phyloP scores from a whole-genome alignment of 139 green algal genomes.

The Coccomyxa sp. region DNA sequence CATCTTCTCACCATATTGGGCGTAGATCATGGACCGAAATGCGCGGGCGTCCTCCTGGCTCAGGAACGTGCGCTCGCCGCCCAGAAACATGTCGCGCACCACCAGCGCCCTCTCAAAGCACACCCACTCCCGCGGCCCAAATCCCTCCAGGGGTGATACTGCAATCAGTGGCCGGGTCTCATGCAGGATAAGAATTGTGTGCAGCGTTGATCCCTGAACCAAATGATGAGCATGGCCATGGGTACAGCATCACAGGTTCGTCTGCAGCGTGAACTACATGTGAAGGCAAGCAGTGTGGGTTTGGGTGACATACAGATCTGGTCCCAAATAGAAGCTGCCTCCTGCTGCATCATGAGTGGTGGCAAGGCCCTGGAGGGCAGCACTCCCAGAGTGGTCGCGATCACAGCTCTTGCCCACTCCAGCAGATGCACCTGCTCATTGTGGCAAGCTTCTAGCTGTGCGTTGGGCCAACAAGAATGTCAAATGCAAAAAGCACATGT shows the following conservation, averaged over 20 bases:
- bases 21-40: slow-evolving; percentile 61
- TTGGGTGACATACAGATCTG: slow-evolving; percentile 56
- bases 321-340: slow-evolving; percentile 43
- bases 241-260: neutral
- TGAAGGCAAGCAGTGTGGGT: neutral
- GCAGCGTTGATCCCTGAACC: too few species aligned
- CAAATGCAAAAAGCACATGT: neutral
- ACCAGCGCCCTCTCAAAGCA: slow-evolving; percentile 77
- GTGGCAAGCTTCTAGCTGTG: neutral
- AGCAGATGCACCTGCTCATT: slow-evolving; percentile 53
- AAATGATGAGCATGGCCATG: neutral
- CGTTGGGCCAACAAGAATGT: neutral
- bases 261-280: neutral
- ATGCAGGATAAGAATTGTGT: too few species aligned
- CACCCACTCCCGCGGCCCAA: slow-evolving; percentile 45
- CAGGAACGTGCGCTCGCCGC: slow-evolving; percentile 63
- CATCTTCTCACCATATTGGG: slow-evolving; percentile 47
- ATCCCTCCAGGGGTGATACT: slow-evolving; percentile 60
- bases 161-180: slow-evolving; percentile 6
- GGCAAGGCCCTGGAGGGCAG: slow-evolving; percentile 49
- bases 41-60: slow-evolving; percentile 46
- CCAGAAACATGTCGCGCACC: slow-evolving; percentile 70
- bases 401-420: slow-evolving; percentile 64
- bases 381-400: slow-evolving; percentile 44
- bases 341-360: slow-evolving; percentile 67